Evolutionary conservation across 1,284 basidiomycete genomes (phyloP).

Genomic region (Rhizoctonia solani): DNA sequence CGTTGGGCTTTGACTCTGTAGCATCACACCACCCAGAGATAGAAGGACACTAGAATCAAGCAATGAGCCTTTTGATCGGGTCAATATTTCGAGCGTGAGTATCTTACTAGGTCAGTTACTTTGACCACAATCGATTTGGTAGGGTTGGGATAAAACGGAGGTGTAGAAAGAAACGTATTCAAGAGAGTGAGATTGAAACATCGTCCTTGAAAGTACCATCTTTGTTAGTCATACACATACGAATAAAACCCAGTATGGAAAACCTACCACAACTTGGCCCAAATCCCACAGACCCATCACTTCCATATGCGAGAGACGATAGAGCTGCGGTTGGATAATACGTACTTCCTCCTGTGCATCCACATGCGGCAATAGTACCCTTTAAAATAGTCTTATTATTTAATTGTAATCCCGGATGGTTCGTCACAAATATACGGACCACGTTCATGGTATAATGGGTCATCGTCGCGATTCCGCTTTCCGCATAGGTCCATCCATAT

Average conservation of each 20-base stretch:
- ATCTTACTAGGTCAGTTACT: slow-evolving; percentile 35
- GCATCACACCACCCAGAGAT: slow-evolving; percentile 30
- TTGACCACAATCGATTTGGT: slow-evolving; percentile 59
- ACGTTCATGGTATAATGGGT: slow-evolving; percentile 30
- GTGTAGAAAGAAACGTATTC: slow-evolving; percentile 64
- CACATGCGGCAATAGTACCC: slow-evolving; percentile 49
- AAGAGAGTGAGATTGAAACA: slow-evolving; percentile 77
- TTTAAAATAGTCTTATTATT: background rate
- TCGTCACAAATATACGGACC: slow-evolving; percentile 10
- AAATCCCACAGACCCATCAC: slow-evolving; percentile 59
- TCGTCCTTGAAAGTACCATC: slow-evolving; percentile 45
- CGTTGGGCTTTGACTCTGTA: slow-evolving; percentile 22
- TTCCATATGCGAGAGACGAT: slow-evolving; percentile 75
- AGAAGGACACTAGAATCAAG: slow-evolving; percentile 9
- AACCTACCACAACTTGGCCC: slow-evolving; percentile 62
- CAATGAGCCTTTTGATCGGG: background rate
- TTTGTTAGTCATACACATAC: background rate
- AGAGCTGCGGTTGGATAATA: slow-evolving; percentile 76
- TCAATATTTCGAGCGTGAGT: background rate
- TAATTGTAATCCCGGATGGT: too few species aligned
- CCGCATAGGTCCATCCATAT: slow-evolving; percentile 22
- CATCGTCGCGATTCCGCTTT: slow-evolving; percentile 30
- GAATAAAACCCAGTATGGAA: background rate
- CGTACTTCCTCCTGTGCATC: slow-evolving; percentile 69
- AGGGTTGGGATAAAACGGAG: slow-evolving; percentile 68